Conservation (phyloP, 2,329 filamentous ascomycete species). For the Macrophomina phaseolina region DNA sequence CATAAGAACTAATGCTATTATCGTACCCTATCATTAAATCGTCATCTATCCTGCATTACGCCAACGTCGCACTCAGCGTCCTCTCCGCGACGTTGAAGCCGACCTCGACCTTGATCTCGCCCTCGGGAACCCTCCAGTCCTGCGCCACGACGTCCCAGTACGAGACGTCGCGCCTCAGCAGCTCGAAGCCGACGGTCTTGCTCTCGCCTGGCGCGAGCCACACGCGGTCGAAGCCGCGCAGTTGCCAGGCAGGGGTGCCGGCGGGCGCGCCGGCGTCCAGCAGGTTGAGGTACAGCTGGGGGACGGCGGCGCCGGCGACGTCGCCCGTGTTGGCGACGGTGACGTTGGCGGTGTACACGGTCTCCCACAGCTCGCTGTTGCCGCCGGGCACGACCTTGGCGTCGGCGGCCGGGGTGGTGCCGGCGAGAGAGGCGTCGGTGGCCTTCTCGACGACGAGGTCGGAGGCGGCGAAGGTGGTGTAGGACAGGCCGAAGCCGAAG, state of each 20-base stretch:
- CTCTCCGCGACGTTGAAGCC: slow-evolving; percentile 30
- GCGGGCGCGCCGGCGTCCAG: slow-evolving; percentile 36
- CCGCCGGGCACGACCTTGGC: slow-evolving; percentile 52
- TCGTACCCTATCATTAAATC: slow-evolving; percentile 12
- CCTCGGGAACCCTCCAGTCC: slow-evolving; percentile 47
- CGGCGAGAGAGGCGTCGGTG: slow-evolving; percentile 3
- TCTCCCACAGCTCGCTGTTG: slow-evolving; percentile 60
- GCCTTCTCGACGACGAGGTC: slow-evolving; percentile 19
- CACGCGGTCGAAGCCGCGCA: slow-evolving; percentile 57
- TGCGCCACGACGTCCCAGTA: slow-evolving; percentile 55
- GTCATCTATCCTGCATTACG: background rate
- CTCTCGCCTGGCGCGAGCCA: slow-evolving; percentile 50
- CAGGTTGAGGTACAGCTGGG: slow-evolving; percentile 63
- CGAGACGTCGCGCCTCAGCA: slow-evolving; percentile 57
- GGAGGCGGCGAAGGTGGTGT: slow-evolving; percentile 41
- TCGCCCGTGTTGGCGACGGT: slow-evolving; percentile 59
- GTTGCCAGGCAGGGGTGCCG: slow-evolving; percentile 55
- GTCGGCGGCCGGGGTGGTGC: slow-evolving; percentile 27
- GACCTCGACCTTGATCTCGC: slow-evolving; percentile 31
- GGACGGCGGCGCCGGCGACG: slow-evolving; percentile 55
- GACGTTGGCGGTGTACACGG: slow-evolving; percentile 49
- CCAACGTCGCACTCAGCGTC: background rate
- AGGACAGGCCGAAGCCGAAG: slow-evolving; percentile 47
- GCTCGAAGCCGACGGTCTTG: slow-evolving; percentile 50
- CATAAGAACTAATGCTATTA: background rate